Evolutionary conservation across 1,284 basidiomycete genomes (phyloP).

Genomic region (Malassezia restricta): DNA sequence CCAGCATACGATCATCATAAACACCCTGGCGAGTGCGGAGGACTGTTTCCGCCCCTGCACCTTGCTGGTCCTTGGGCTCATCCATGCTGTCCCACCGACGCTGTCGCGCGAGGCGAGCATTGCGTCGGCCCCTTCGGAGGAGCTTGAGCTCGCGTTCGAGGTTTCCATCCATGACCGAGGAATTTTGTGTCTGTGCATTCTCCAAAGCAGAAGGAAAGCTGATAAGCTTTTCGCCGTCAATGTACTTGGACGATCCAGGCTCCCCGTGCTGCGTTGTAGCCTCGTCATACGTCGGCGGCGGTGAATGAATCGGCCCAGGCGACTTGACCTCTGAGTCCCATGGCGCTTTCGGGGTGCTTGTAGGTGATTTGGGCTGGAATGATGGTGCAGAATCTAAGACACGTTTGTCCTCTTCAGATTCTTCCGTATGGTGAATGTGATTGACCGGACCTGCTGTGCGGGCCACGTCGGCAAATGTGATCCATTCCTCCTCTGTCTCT

Average conservation of each 20-base stretch:
- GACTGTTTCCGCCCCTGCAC: not conserved
- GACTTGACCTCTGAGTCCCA: not conserved
- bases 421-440: not conserved
- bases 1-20: slow-evolving; percentile 73
- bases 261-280: slow-evolving; percentile 9
- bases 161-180: not conserved
- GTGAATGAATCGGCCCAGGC: not conserved
- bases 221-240: slow-evolving; percentile 15
- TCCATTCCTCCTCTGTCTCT: slow-evolving; percentile 15
- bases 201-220: not conserved
- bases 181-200: not conserved
- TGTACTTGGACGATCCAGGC: not conserved
- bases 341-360: not conserved
- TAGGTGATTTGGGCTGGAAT: not conserved
- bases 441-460: not conserved
- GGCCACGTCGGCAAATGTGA: slow-evolving; percentile 12
- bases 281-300: slow-evolving; percentile 17
- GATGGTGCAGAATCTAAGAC: not conserved
- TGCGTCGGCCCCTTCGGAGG: not conserved
- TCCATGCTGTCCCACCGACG: not conserved
- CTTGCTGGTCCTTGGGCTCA: not conserved
- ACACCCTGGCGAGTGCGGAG: slow-evolving; percentile 11
- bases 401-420: not conserved
- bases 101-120: not conserved
- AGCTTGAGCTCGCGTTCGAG: not conserved